Conservation (phyloP, 352 stramenopile species). For the Globisporangium splendens region DNA sequence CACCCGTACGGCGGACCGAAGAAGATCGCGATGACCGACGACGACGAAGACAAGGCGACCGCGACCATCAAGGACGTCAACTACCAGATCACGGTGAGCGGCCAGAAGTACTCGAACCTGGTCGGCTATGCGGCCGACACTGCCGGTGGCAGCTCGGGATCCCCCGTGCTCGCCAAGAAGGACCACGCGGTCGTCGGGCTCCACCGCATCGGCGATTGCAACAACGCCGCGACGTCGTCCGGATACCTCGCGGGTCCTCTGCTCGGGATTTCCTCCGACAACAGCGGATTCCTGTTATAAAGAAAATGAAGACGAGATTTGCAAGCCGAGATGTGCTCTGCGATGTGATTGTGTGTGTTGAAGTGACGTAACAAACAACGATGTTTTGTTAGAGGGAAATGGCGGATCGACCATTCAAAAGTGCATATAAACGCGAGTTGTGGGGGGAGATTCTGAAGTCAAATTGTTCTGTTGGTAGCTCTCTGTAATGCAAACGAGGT, state of each 20-base stretch:
- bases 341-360: too few species aligned
- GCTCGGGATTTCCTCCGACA: slow-evolving; percentile 21
- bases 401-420: too few species aligned
- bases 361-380: too few species aligned
- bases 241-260: slow-evolving; percentile 17
- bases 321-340: too few species aligned
- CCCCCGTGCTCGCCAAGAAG: slow-evolving; percentile 20
- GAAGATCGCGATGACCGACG: slow-evolving; percentile 52
- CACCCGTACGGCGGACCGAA: slow-evolving; percentile 60
- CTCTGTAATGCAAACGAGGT: too few species aligned
- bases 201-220: slow-evolving; percentile 37
- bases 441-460: too few species aligned
- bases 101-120: slow-evolving; percentile 18
- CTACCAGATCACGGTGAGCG: slow-evolving; percentile 27
- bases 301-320: too few species aligned
- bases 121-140: slow-evolving; percentile 36
- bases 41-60: slow-evolving; percentile 29
- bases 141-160: slow-evolving; percentile 29
- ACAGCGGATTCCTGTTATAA: slow-evolving; percentile 1
- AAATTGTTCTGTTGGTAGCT: too few species aligned
- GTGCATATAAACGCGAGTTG: too few species aligned
- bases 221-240: slow-evolving; percentile 30
- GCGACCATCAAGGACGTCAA: slow-evolving; percentile 34
- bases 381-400: too few species aligned
- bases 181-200: slow-evolving; percentile 30